Conservation (phyloP, 2,329 filamentous ascomycete genomes). For the Alternaria gansuensis region DNA sequence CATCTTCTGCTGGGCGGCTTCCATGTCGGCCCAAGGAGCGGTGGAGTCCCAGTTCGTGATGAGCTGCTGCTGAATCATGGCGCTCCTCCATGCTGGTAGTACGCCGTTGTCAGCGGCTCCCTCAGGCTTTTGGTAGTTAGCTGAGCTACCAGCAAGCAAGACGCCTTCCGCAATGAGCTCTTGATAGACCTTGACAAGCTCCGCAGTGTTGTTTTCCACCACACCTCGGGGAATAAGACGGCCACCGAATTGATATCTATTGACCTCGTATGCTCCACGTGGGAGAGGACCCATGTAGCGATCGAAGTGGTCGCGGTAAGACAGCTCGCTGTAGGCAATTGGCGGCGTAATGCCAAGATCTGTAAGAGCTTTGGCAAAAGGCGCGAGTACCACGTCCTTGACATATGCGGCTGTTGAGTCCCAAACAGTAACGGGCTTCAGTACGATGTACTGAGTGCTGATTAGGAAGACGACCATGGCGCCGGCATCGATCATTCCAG, state of each 20-base stretch:
- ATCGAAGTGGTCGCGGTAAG: constrained; percentile 39
- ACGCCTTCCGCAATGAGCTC: constrained; percentile 28
- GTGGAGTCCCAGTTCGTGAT: constrained; percentile 36
- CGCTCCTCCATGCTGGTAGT: constrained; percentile 36
- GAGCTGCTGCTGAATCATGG: constrained; percentile 32
- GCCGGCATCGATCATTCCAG: constrained; percentile 34
- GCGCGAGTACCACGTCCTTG: constrained; percentile 34
- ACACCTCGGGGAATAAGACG: constrained; percentile 33
- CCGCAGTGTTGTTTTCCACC: constrained; percentile 27
- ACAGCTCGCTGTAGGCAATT: constrained; percentile 32
- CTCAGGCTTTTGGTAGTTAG: constrained; percentile 28
- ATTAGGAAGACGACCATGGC: constrained; percentile 32
- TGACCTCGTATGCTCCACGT: constrained; percentile 29
- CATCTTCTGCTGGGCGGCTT: constrained; percentile 23
- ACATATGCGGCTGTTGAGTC: constrained; percentile 24
- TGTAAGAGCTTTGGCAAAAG: constrained; percentile 33
- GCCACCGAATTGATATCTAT: constrained; percentile 34
- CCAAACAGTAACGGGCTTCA: constrained; percentile 17
- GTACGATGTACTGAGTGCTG: constrained; percentile 22
- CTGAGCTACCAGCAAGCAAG: constrained; percentile 29
- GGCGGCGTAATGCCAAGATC: constrained; percentile 30
- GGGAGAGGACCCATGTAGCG: constrained; percentile 42
- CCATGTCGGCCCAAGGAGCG: constrained; percentile 22
- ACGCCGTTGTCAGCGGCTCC: constrained; percentile 32
- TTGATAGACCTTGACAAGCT: constrained; percentile 24